Conservation (phyloP, 2,329 filamentous ascomycete species). For the Periconia sp. region DNA sequence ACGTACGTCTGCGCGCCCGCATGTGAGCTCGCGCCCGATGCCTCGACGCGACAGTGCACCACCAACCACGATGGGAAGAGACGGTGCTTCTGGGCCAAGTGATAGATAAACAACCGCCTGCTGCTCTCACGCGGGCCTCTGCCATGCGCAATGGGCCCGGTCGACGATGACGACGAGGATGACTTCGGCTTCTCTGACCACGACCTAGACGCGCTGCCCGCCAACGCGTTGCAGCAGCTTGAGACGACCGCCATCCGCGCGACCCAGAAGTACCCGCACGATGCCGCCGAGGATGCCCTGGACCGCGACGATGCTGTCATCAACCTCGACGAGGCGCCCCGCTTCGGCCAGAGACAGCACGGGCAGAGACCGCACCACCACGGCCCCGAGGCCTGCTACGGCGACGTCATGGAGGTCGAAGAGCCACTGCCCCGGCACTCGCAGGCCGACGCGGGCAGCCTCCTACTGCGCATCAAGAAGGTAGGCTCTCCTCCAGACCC, state of each 20-base stretch:
- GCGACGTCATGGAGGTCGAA: constrained; percentile 25
- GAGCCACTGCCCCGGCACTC: constrained; percentile 28
- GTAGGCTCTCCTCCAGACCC: constrained; percentile 19
- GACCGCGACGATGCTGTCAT: constrained; percentile 52
- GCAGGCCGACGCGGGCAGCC: constrained; percentile 33
- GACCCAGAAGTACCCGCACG: constrained; percentile 43
- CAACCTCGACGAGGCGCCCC: constrained; percentile 49
- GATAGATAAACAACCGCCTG: too few species aligned
- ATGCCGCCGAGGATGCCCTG: constrained; percentile 36
- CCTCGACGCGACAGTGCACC: constrained; percentile 2
- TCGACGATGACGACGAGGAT: constrained; percentile 45
- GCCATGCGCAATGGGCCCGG: constrained; percentile 32
- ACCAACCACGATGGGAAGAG: too few species aligned
- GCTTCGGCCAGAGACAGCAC: constrained; percentile 6
- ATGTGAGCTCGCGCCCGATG: too few species aligned
- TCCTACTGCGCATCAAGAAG: constrained; percentile 52
- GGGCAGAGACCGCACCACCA: constrained; percentile 2
- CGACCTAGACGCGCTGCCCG: constrained; percentile 53
- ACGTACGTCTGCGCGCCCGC: too few species aligned
- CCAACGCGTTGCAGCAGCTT: constrained; percentile 52
- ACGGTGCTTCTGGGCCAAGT: too few species aligned
- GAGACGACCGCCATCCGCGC: constrained; percentile 52
- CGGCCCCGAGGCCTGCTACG: constrained; percentile 1
- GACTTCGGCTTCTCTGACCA: constrained; percentile 54
- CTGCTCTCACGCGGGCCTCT: constrained; percentile 3